A percentile compares a stretch with the other conserved stretches of the same genome.
Evolutionary conservation across 1,284 basidiomycete species (phyloP).

Genomic region (Tremellales sp.): DNA sequence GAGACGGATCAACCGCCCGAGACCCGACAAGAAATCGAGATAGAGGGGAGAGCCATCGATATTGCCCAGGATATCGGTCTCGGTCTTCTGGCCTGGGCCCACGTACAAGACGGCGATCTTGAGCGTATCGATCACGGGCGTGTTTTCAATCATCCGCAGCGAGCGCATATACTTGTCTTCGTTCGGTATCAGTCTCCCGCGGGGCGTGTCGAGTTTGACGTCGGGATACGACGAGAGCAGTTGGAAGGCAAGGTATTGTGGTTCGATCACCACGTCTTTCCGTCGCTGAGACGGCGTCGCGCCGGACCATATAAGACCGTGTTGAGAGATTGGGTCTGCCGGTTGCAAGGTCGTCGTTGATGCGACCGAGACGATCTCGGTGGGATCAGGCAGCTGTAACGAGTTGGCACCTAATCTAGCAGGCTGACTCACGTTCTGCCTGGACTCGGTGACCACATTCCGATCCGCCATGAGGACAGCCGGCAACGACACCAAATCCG

Average conservation of each 20-base stretch:
- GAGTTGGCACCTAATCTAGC: not conserved
- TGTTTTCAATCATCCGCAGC: conserved; percentile 71
- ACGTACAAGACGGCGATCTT: conserved; percentile 97
- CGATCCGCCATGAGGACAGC: conserved; percentile 65
- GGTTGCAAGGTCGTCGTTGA: conserved; percentile 20
- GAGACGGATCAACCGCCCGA: conserved; percentile 86
- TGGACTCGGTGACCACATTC: not conserved
- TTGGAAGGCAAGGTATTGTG: conserved; percentile 81
- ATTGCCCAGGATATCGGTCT: conserved; percentile 84
- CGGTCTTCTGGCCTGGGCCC: conserved; percentile 80
- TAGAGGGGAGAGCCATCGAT: conserved; percentile 92
- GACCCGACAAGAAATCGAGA: conserved; percentile 81
- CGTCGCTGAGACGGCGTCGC: conserved; percentile 79
- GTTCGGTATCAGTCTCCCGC: conserved; percentile 50
- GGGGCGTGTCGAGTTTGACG: conserved; percentile 42
- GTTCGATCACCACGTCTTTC: conserved; percentile 79
- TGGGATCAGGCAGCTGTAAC: not conserved
- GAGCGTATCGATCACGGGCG: conserved; percentile 95
- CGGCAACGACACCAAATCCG: conserved; percentile 65
- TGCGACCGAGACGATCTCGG: conserved; percentile 12
- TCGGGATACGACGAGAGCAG: conserved; percentile 72
- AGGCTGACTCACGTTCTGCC: not conserved
- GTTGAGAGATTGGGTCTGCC: conserved; percentile 29
- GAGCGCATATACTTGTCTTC: conserved; percentile 58
- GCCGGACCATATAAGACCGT: conserved; percentile 70